These are phyloP conservation scores for Boletus subparvulus DNA, from an alignment of 768 basidiomycete genomes.

Conservation along the genomic window DNA sequence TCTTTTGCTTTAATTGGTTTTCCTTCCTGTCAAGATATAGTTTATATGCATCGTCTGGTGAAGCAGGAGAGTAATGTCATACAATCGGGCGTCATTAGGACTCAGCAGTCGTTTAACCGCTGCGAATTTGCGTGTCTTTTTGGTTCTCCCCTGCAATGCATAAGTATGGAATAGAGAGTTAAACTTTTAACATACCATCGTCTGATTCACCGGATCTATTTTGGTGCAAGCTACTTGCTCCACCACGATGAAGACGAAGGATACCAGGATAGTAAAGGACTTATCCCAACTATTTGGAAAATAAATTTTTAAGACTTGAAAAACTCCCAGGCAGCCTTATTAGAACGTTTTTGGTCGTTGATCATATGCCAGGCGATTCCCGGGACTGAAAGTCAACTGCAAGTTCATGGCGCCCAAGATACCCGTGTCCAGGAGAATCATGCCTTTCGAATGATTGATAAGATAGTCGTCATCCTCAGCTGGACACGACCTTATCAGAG, in stretches of 20 bases:
- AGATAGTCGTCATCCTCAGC: no score
- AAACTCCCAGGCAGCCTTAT: not conserved
- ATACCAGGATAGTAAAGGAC: no score
- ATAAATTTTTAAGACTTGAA: no score
- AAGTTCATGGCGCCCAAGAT: no score
- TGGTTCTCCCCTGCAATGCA: constrained; percentile 66
- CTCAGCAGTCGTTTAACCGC: constrained; percentile 91
- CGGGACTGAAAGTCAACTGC: no score
- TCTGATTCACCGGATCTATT: not conserved
- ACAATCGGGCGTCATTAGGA: constrained; percentile 92
- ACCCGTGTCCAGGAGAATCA: not conserved
- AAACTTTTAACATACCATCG: constrained; percentile 19
- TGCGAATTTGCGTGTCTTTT: constrained; percentile 95
- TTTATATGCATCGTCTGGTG: not conserved
- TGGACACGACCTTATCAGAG: not conserved
- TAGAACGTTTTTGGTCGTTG: no score
- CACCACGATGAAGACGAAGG: no score
- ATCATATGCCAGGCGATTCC: not conserved
- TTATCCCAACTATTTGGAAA: no score
- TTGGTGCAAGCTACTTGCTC: not conserved
- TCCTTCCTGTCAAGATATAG: constrained; percentile 65
- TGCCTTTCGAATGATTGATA: not conserved
- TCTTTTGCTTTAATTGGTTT: constrained; percentile 86
- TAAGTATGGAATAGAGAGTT: not conserved
- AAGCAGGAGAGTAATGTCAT: constrained; percentile 29